A percentile compares a stretch with the other conserved stretches of the same genome.
Conservation (phyloP, 495 filamentous ascomycete genomes). For the Durotheca rogersii region DNA sequence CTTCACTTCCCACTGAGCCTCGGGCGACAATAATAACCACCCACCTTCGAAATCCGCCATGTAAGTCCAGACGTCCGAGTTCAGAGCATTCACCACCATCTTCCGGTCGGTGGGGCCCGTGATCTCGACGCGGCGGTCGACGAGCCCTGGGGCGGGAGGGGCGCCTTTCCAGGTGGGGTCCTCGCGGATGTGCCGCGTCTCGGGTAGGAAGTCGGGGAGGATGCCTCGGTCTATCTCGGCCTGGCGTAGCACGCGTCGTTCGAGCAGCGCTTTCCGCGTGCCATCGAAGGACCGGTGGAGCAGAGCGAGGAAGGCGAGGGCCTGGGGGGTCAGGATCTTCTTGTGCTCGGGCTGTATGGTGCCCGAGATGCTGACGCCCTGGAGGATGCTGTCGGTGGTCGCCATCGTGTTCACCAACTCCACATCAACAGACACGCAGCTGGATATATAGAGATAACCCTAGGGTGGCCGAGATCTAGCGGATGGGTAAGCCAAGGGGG, state of each 20-base stretch:
- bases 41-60: constrained; percentile 98
- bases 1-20: neutral
- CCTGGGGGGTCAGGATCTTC: constrained; percentile 90
- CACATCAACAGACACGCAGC: neutral
- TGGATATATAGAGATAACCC: neutral
- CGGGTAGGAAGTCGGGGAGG: constrained; percentile 93
- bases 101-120: constrained; percentile 97
- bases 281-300: constrained; percentile 92
- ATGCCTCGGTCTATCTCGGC: constrained; percentile 89
- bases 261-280: constrained; percentile 84
- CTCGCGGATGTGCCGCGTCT: constrained; percentile 95
- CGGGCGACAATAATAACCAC: too few relatives aligned
- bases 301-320: constrained; percentile 88
- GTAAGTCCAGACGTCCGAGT: constrained; percentile 97
- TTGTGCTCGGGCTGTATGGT: constrained; percentile 71
- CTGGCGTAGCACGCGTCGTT: constrained; percentile 84
- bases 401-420: constrained; percentile 64
- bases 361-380: constrained; percentile 85
- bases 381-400: constrained; percentile 70
- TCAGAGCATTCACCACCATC: constrained; percentile 99
- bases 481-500: neutral
- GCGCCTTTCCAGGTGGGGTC: constrained; percentile 93
- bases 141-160: constrained; percentile 86
- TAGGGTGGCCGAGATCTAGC: neutral
- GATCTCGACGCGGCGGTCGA: constrained; percentile 97